Conservation (phyloP, 2,329 filamentous ascomycete genomes). For the Lecanosticta acicola region DNA sequence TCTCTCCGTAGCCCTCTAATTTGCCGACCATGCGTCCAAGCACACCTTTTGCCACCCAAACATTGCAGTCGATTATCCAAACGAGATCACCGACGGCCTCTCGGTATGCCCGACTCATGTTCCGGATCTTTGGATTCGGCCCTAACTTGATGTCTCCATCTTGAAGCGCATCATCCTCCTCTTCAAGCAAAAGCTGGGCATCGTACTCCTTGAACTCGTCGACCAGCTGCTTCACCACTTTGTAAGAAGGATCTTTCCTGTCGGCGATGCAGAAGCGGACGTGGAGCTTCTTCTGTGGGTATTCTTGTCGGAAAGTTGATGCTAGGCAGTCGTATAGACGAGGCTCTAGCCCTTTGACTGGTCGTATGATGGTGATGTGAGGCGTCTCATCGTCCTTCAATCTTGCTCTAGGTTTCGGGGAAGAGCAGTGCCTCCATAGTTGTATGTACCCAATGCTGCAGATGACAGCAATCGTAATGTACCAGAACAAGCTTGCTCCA, state of each 20-base stretch:
- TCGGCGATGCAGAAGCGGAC: constrained; percentile 78
- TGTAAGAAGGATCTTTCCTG: constrained; percentile 67
- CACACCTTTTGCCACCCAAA: constrained; percentile 79
- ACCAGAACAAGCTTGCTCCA: constrained; percentile 31
- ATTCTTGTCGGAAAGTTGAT: constrained; percentile 75
- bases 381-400: constrained; percentile 50
- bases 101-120: constrained; percentile 87
- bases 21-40: constrained; percentile 85
- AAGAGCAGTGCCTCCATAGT: constrained; percentile 53
- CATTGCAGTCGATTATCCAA: constrained; percentile 94
- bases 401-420: constrained; percentile 27
- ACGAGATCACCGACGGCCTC: constrained; percentile 83
- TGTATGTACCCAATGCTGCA: constrained; percentile 55
- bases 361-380: constrained; percentile 83
- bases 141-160: constrained; percentile 57
- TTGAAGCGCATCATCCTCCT: constrained; percentile 68
- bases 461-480: constrained; percentile 48
- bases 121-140: constrained; percentile 96
- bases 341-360: constrained; percentile 87
- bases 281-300: constrained; percentile 69
- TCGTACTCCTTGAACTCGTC: constrained; percentile 67
- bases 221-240: constrained; percentile 65
- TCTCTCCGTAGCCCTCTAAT: constrained; percentile 62
- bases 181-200: constrained; percentile 69
- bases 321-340: constrained; percentile 87